Conservation (phyloP, 225 moss, liverwort and hornwort genomes). For the Climacium dendroides region DNA sequence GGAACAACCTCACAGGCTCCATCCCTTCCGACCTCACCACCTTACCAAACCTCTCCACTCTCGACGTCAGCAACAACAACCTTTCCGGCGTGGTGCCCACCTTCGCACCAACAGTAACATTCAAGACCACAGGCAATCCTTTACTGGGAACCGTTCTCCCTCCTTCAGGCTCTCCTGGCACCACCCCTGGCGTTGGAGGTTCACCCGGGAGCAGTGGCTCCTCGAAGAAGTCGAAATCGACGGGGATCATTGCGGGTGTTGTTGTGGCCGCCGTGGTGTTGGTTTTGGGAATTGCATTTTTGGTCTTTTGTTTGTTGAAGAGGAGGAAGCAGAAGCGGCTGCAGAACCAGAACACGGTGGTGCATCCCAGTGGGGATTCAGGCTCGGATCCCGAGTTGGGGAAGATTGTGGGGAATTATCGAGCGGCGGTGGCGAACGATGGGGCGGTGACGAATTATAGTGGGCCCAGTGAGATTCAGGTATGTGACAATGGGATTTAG, state of each 20-base stretch:
- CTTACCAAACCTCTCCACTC: slow-evolving; percentile 28
- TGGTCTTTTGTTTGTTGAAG: slow-evolving; percentile 26
- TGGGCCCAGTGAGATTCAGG: slow-evolving; percentile 52
- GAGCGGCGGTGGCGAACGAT: not conserved
- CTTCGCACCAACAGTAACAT: slow-evolving; percentile 27
- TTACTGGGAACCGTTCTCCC: slow-evolving; percentile 26
- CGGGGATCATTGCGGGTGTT: slow-evolving; percentile 49
- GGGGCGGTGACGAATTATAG: slow-evolving; percentile 22
- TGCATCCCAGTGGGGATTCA: slow-evolving; percentile 71
- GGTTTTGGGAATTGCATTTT: slow-evolving; percentile 1
- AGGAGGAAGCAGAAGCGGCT: slow-evolving; percentile 31
- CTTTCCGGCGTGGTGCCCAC: slow-evolving; percentile 53
- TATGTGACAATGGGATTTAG: not conserved
- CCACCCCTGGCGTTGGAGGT: not conserved
- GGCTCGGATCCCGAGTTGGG: slow-evolving; percentile 67
- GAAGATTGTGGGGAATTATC: slow-evolving; percentile 42
- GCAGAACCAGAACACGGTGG: slow-evolving; percentile 69
- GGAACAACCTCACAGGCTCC: slow-evolving; percentile 43
- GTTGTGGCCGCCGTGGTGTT: slow-evolving; percentile 28
- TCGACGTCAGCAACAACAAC: slow-evolving; percentile 78
- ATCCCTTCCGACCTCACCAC: slow-evolving; percentile 37
- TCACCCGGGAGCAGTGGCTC: not conserved
- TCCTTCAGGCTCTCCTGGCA: not conserved
- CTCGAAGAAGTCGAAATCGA: not conserved
- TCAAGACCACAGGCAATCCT: slow-evolving; percentile 51